phyloP scores from a whole-genome alignment of 2,329 filamentous ascomycete genomes.

The Ascomycota sp. region DNA sequence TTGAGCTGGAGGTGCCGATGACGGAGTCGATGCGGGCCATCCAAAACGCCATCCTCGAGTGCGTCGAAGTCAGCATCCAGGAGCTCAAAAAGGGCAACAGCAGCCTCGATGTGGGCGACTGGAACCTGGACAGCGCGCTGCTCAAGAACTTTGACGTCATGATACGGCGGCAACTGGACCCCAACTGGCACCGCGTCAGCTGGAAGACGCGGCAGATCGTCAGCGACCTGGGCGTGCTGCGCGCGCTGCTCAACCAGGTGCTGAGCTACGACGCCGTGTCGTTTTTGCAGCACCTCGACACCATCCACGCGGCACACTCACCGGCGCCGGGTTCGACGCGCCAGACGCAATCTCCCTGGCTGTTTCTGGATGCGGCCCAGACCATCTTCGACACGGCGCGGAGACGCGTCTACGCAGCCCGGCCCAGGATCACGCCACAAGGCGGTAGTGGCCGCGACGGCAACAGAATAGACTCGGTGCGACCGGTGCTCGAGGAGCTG shows the following conservation, averaged over 20 bases:
- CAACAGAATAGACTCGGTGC: constrained; percentile 47
- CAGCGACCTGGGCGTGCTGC: constrained; percentile 64
- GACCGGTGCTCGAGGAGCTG: constrained; percentile 75
- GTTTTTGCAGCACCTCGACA: constrained; percentile 85
- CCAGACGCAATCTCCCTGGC: constrained; percentile 83
- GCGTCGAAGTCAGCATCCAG: constrained; percentile 82
- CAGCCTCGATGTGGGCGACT: constrained; percentile 87
- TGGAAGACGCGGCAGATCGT: constrained; percentile 93
- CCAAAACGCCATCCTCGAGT: constrained; percentile 86
- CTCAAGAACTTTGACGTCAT: constrained; percentile 84
- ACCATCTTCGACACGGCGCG: constrained; percentile 85
- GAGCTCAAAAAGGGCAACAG: constrained; percentile 84
- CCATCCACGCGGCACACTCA: constrained; percentile 75
- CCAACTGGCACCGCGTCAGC: constrained; percentile 91
- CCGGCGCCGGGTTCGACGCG: constrained; percentile 72
- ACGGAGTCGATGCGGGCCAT: constrained; percentile 84
- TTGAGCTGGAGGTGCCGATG: constrained; percentile 92
- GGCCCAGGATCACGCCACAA: constrained; percentile 28
- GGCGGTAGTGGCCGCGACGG: constrained; percentile 22
- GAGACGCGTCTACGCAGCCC: constrained; percentile 63
- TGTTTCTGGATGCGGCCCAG: constrained; percentile 87
- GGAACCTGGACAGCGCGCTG: constrained; percentile 84
- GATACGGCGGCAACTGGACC: constrained; percentile 75
- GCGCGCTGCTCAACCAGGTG: constrained; percentile 62
- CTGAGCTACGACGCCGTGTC: constrained; percentile 77